Evolutionary conservation across 2,329 filamentous ascomycete genomes (phyloP), one percentile per base, ranked within the genome.

Genomic region (Pseudogymnoascus sp.): DNA sequence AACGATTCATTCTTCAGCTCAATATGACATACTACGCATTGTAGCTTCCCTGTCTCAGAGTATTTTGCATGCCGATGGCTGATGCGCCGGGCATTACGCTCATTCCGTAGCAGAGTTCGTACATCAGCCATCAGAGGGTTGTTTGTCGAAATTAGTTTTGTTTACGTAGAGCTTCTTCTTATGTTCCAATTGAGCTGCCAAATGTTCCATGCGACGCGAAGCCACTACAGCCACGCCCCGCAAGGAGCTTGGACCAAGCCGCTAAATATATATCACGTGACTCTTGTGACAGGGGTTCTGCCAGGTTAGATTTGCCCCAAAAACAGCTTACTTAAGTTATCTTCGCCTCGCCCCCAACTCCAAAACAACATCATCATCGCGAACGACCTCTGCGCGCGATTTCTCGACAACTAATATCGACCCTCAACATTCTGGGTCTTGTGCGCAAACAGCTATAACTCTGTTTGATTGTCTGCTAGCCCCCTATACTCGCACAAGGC

Each of bases 71-170:
- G 80, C 3, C 88, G 84, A 69, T 91, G 87, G 61, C 86, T 82
- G 70, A 93, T 86, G 67, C 88, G 85, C 63, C 91, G 86, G 66
- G 88, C 84, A 63, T 86, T 85, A 68, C 90, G 86, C 75, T 93
- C 89, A 71, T 87, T 88, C 69, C 90, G 89, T 64, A 96, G 82
- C 59, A 96, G 84, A 37, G 89, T 84, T 69, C 91, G 88, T 25
- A 91, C 88, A 75, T 96, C 90, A 68, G 90, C 82, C 89, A 95
- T 93, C 56, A 42, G 28, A 14, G 28, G 25, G 16, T 56, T 34
- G n/a, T 36, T 34, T 6, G 28, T 34, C 34, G 28, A 34, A 36
- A 11, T 34, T 5, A 21, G 28, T 18, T 21, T 21, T 56, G 28
- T 56, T 56, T 56, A 56, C 18, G 28, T 21, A 34, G 9, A 8